These are phyloP conservation scores for Lithohypha guttulata DNA, from an alignment of 2,329 filamentous ascomycete genomes.

Conservation along the genomic window DNA sequence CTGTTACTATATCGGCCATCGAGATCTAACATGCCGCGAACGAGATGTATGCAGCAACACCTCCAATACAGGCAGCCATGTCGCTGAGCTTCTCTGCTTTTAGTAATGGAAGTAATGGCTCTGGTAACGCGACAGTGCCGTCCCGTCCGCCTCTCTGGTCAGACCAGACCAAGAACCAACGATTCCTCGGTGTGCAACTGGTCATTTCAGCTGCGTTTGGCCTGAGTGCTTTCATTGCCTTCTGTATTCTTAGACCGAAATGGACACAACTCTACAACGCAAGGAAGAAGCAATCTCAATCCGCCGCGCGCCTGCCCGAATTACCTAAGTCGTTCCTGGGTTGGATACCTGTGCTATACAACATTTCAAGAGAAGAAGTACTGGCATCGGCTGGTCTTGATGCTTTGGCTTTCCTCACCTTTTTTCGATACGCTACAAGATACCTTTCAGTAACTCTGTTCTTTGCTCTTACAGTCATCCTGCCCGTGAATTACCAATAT, in stretches of 20 bases:
- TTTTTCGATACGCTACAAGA: conserved; percentile 90
- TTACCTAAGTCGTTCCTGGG: conserved; percentile 79
- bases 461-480: conserved; percentile 69
- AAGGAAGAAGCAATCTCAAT: conserved; percentile 62
- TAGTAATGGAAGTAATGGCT: not conserved
- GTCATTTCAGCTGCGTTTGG: conserved; percentile 34
- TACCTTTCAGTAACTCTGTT: conserved; percentile 71
- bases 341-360: conserved; percentile 82
- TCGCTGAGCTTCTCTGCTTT: not conserved
- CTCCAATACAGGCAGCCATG: not conserved
- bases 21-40: conserved; percentile 1
- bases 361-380: conserved; percentile 78
- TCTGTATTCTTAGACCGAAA: conserved; percentile 61
- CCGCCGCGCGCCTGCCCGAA: conserved; percentile 57
- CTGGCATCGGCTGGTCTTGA: conserved; percentile 84
- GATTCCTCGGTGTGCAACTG: conserved; percentile 34
- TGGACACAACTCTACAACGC: conserved; percentile 89
- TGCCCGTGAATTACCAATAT: conserved; percentile 70
- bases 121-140: no score
- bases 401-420: conserved; percentile 88
- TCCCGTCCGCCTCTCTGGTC: conserved; percentile 13
- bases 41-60: not conserved
- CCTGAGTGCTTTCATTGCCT: conserved; percentile 34
- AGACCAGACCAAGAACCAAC: conserved; percentile 22
- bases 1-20: no score